Evolutionary conservation across 1,284 basidiomycete genomes (phyloP).

Genomic region (Ustilago bromivora): DNA sequence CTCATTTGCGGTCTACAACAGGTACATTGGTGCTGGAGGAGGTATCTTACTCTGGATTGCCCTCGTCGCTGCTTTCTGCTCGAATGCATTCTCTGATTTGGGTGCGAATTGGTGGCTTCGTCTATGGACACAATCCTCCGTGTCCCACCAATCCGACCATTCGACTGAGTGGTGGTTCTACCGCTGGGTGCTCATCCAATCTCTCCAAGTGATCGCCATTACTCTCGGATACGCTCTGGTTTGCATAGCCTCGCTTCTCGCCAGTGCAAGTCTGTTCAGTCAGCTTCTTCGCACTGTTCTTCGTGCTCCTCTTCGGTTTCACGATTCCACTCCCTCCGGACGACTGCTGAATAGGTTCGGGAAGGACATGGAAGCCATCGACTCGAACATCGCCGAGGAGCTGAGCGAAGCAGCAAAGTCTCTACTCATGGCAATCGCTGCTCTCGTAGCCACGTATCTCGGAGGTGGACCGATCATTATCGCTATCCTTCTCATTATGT

Average conservation of each 20-base stretch:
- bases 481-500: constrained; percentile 71
- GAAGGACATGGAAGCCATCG: constrained; percentile 85
- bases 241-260: constrained; percentile 75
- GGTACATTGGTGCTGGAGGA: constrained; percentile 40
- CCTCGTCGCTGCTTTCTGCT: constrained; percentile 16
- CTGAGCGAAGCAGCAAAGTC: constrained; percentile 62
- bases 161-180: constrained; percentile 69
- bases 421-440: constrained; percentile 65
- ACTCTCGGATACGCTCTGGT: constrained; percentile 77
- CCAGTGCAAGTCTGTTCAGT: constrained; percentile 76
- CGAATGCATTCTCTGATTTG: constrained; percentile 29
- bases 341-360: constrained; percentile 82
- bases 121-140: constrained; percentile 19
- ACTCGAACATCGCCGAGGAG: constrained; percentile 75
- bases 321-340: constrained; percentile 85
- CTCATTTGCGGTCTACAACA: constrained; percentile 36
- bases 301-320: constrained; percentile 80
- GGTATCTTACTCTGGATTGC: constrained; percentile 34
- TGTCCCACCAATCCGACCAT: constrained; percentile 3
- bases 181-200: constrained; percentile 82
- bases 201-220: constrained; percentile 75
- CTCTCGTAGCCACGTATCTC: constrained; percentile 77
- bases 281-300: constrained; percentile 75
- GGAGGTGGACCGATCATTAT: constrained; percentile 80
- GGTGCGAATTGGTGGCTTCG: constrained; percentile 40